A percentile compares a stretch with the other conserved stretches of the same genome.
These are phyloP conservation scores for Ascochyta fabae DNA, from an alignment of 2,329 filamentous ascomycete species.

Conservation along the genomic window DNA sequence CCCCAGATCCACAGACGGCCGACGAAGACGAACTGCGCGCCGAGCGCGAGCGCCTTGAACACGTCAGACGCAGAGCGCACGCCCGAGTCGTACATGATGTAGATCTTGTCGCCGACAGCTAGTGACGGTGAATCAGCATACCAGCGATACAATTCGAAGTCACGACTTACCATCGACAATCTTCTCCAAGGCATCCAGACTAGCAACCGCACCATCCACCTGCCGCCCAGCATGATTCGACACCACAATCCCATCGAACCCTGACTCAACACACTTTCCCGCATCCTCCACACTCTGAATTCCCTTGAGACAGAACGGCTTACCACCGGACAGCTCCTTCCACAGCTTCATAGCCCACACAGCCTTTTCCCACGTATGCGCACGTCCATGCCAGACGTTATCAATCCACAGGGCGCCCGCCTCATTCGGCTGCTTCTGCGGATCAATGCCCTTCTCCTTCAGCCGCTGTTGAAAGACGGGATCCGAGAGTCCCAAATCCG, in stretches of 20 bases:
- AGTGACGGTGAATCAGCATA: neutral
- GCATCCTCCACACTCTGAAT: conserved; percentile 73
- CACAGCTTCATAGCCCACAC: conserved; percentile 68
- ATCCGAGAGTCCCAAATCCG: conserved; percentile 64
- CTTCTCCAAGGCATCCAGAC: conserved; percentile 65
- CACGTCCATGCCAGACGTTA: conserved; percentile 68
- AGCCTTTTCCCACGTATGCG: conserved; percentile 71
- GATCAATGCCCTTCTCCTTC: conserved; percentile 60
- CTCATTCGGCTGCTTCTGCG: conserved; percentile 57
- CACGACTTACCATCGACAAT: conserved; percentile 57
- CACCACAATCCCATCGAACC: conserved; percentile 71
- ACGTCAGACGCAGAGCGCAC: conserved; percentile 64
- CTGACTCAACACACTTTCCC: conserved; percentile 63
- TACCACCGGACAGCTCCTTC: conserved; percentile 60
- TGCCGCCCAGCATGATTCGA: conserved; percentile 75
- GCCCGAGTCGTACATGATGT: conserved; percentile 68
- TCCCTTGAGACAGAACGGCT: conserved; percentile 70
- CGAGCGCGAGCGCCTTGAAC: conserved; percentile 66
- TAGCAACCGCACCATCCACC: conserved; percentile 66
- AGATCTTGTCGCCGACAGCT: conserved; percentile 58
- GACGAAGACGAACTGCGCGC: conserved; percentile 68
- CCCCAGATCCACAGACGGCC: conserved; percentile 68
- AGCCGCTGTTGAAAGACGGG: conserved; percentile 65
- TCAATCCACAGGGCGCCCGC: conserved; percentile 69
- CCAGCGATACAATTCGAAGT: too few relatives aligned